These are phyloP conservation scores for Malus hybrid DNA, from an alignment of 331 rosid genomes.

Conservation along the genomic window DNA sequence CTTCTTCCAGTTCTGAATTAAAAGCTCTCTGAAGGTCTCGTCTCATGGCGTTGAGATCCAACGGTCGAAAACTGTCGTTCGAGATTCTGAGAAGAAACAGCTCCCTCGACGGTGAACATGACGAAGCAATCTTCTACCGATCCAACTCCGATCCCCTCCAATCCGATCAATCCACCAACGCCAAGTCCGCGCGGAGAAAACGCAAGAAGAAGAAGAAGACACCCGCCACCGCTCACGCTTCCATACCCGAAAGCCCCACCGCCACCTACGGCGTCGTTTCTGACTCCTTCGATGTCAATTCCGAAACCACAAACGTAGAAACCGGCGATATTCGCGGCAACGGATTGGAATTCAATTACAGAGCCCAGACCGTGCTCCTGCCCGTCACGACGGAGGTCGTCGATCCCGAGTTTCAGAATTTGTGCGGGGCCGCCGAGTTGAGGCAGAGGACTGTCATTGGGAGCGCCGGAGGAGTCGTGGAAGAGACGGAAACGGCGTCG, in stretches of 20 bases:
- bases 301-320: background rate
- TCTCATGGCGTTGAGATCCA: conserved; percentile 43
- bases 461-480: no score
- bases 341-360: conserved; percentile 35
- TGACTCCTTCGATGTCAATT: background rate
- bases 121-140: conserved; percentile 12
- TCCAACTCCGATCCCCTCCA: conserved; percentile 28
- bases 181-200: conserved; percentile 1
- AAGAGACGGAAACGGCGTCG: no score
- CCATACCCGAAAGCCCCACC: no score
- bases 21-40: background rate
- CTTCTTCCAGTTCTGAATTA: background rate
- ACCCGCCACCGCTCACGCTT: no score
- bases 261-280: conserved; percentile 3
- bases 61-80: conserved; percentile 36
- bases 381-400: no score
- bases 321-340: background rate
- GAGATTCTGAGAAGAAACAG: conserved; percentile 26
- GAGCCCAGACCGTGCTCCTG: no score
- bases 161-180: background rate
- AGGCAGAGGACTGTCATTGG: no score
- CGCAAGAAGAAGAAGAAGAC: no score
- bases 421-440: conserved; percentile 10
- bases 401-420: no score
- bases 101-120: conserved; percentile 27